A percentile compares a stretch with the other conserved stretches of the same genome.
phyloP scores from a whole-genome alignment of 129 eudicot species.

The Flaveria sonorensis region DNA sequence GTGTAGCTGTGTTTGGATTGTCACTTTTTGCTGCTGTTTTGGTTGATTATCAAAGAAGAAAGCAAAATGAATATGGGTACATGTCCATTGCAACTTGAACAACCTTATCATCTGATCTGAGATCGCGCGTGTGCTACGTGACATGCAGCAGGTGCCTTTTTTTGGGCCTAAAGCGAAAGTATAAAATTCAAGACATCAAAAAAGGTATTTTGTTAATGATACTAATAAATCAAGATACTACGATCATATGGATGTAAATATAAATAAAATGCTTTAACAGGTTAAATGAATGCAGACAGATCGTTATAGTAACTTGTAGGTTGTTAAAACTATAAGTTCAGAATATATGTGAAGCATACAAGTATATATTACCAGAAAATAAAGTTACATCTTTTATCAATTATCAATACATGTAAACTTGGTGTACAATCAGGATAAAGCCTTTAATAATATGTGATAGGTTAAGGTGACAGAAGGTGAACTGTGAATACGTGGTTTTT shows the following conservation, averaged over 20 bases:
- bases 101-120: background rate
- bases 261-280: no score
- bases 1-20: conserved; percentile 35
- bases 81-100: conserved; percentile 30
- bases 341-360: background rate
- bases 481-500: background rate
- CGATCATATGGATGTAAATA: no score
- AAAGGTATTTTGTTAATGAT: no score
- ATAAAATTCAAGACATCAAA: no score
- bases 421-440: no score
- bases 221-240: no score
- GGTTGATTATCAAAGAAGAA: conserved; percentile 30
- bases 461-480: background rate
- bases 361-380: background rate
- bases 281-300: no score
- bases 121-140: background rate
- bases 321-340: background rate
- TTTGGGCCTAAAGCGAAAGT: no score
- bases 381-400: conserved; percentile 1
- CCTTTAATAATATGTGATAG: no score
- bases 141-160: background rate
- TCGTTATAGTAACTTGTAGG: background rate
- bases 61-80: conserved; percentile 37
- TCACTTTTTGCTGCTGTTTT: conserved; percentile 36
- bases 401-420: background rate